phyloP scores from a whole-genome alignment of 2,329 filamentous ascomycete genomes.

The Graphilbum fragrans region DNA sequence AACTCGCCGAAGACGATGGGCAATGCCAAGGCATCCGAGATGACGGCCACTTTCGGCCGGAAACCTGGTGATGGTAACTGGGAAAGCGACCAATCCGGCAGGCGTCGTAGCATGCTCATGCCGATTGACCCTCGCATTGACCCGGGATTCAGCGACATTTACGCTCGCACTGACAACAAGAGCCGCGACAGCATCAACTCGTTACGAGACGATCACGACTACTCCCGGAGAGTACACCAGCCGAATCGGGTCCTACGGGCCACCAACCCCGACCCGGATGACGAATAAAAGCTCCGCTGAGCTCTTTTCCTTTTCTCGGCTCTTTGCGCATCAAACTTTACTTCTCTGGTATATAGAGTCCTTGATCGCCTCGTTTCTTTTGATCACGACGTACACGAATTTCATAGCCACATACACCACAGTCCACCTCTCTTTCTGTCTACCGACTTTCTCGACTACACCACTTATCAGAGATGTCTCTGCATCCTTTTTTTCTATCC shows the following conservation, averaged over 20 bases:
- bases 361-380: neutral
- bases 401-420: neutral
- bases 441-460: neutral
- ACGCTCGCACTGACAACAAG: constrained; percentile 38
- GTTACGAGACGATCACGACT: constrained; percentile 52
- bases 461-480: neutral
- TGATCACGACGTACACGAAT: constrained; percentile 2
- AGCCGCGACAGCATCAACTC: constrained; percentile 53
- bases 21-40: constrained; percentile 24
- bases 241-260: constrained; percentile 44
- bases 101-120: constrained; percentile 38
- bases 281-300: neutral
- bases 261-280: constrained; percentile 45
- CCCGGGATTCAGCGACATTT: constrained; percentile 45
- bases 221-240: constrained; percentile 46
- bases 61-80: constrained; percentile 12
- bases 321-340: neutral
- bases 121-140: constrained; percentile 53
- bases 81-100: constrained; percentile 24
- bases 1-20: constrained; percentile 37
- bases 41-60: neutral
- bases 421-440: neutral
- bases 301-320: neutral
- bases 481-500: too few species aligned
- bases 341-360: neutral